Base-by-base conservation (phyloP, 495 filamentous ascomycete genomes). In the Chaetomium tenue region DNA sequence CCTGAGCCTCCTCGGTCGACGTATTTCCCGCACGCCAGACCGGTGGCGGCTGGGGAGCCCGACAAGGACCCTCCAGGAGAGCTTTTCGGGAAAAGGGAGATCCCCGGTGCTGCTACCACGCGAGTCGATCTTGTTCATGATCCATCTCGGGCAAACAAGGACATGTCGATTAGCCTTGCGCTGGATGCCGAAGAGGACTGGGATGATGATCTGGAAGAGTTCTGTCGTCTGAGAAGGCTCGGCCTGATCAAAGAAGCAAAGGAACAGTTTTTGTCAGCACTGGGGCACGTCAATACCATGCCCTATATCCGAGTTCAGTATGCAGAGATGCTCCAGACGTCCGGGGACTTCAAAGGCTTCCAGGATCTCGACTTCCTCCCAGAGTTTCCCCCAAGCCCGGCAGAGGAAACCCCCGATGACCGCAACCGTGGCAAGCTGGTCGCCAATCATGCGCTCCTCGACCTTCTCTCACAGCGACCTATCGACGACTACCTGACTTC, bases 151-250 rank as follows among this genome's bases (percentile, higher is more conserved):
- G 26, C 58, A 20, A 44, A 33, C 22, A 70, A 60, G 58, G 61
- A 72, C 12, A 59, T 72, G 6, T 65, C 60, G 0, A 40, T 68
- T 4, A 25, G 40, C 25, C 47, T 72, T 9, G 30, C 59, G 25
- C 28, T 72, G 40, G 60, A 66, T 16, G 39, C 70, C 18, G 58
- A 65, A 23, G 68, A 70, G 16, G 68, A 72, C 37, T 65, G 44
- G 51, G 40, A 61, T 23, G n/a, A 20, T 1, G 68, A 70, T 18
- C 44, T 70, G 3, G 70, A 72, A 23, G 66, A 52, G 1, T 67
- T 72, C 30, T 66, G 63, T n/a, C 66, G 68, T 8, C 64, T 72
- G 13, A 61, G 48, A 48, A 63, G 70, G n/a, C 46, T 72, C 6
- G 70, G 70, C 13, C 66, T 61, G 7, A 66, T 70, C 30, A 59